These are phyloP conservation scores for Wolfiporia cocos DNA, from an alignment of 1,284 basidiomycete species.

Conservation along the genomic window DNA sequence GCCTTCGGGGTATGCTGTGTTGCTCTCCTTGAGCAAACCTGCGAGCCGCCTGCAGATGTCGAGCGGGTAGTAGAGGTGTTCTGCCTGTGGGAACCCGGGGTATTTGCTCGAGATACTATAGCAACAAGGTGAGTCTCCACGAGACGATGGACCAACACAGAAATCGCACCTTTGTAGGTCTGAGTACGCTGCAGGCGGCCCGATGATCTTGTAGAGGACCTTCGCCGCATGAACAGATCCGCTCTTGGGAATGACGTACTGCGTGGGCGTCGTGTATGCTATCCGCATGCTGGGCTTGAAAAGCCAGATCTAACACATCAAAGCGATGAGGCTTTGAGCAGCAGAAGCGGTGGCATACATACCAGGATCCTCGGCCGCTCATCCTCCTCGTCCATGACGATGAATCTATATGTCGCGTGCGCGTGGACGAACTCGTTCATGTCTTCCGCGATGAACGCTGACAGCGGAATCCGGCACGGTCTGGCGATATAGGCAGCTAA, in stretches of 20 bases:
- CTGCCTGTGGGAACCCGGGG: constrained; percentile 80
- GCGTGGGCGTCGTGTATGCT: constrained; percentile 55
- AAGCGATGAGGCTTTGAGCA: constrained; percentile 1
- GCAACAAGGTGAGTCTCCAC: constrained; percentile 9
- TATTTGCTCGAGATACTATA: constrained; percentile 54
- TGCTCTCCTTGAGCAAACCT: constrained; percentile 65
- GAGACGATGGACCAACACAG: too few relatives aligned
- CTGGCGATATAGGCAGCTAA: constrained; percentile 30
- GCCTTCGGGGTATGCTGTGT: constrained; percentile 62
- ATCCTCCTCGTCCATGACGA: constrained; percentile 78
- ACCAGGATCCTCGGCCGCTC: constrained; percentile 75
- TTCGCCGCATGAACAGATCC: constrained; percentile 66
- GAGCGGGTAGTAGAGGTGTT: constrained; percentile 73
- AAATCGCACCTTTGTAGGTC: constrained; percentile 52
- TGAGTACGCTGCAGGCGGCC: constrained; percentile 40
- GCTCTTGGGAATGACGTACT: constrained; percentile 53
- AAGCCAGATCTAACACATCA: constrained; percentile 64
- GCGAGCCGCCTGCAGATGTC: constrained; percentile 64
- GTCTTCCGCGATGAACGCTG: constrained; percentile 80
- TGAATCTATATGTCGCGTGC: constrained; percentile 85
- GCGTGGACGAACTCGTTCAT: constrained; percentile 85
- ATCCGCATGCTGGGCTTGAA: constrained; percentile 84
- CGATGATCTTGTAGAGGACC: constrained; percentile 68
- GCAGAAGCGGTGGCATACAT: constrained; percentile 20
- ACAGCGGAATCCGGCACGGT: constrained; percentile 60